phyloP scores from a whole-genome alignment of 306 rosid genomes.

The Datisca glomerata region DNA sequence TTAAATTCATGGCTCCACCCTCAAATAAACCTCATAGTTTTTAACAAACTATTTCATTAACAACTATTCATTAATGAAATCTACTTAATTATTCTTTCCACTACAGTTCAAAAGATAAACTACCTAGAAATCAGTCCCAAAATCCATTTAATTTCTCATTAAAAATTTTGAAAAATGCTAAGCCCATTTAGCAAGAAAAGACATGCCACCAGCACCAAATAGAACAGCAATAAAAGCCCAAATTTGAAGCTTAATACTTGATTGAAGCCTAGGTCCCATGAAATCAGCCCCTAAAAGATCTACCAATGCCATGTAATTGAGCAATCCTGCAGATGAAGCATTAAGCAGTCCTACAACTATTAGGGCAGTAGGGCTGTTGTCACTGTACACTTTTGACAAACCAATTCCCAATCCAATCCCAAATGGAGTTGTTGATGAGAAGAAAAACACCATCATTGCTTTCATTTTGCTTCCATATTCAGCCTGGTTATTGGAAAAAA shows the following conservation, averaged over 20 bases:
- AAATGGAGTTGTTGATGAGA: constrained; percentile 55
- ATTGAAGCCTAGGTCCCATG: constrained; percentile 46
- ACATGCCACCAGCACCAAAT: constrained; percentile 53
- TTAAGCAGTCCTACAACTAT: constrained; percentile 53
- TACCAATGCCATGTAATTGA: constrained; percentile 58
- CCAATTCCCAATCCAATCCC: constrained; percentile 52
- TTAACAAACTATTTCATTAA: no score
- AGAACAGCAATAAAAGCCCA: constrained; percentile 37
- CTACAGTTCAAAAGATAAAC: no score
- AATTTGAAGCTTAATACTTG: constrained; percentile 28
- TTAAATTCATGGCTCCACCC: no score
- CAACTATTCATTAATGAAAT: no score
- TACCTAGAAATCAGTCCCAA: no score
- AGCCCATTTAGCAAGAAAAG: constrained; percentile 69
- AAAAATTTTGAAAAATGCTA: no score
- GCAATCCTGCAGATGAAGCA: constrained; percentile 53
- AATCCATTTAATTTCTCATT: no score
- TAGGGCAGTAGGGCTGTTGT: constrained; percentile 32
- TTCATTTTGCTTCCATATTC: constrained; percentile 38
- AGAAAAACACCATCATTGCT: constrained; percentile 38
- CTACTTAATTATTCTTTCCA: no score
- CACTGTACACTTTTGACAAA: constrained; percentile 38
- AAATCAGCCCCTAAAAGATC: constrained; percentile 47
- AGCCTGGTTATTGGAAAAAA: constrained; percentile 19
- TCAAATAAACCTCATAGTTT: no score